These are phyloP conservation scores for Polytrichum formosum DNA, from an alignment of 225 moss, liverwort and hornwort species.

Conservation along the genomic window DNA sequence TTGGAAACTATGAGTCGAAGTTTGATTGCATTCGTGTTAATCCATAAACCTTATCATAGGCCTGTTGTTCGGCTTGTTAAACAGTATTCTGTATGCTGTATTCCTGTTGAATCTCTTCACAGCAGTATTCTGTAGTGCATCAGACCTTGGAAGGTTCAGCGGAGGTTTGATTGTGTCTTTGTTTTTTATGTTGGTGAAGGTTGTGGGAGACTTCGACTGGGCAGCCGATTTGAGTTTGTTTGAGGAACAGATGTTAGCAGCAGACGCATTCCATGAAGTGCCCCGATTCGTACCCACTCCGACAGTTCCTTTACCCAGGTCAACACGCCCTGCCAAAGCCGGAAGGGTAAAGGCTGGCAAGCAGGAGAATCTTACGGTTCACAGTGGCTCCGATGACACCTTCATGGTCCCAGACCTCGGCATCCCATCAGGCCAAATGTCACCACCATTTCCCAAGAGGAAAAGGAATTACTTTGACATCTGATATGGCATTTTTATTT, in stretches of 20 bases:
- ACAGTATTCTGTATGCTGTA: too few species aligned
- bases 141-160: too few species aligned
- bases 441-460: constrained; percentile 22
- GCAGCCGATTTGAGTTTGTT: constrained; percentile 72
- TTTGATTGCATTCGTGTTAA: too few species aligned
- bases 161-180: too few species aligned
- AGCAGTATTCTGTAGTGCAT: too few species aligned
- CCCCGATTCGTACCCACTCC: constrained; percentile 48
- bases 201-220: constrained; percentile 70
- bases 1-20: too few species aligned
- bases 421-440: constrained; percentile 5
- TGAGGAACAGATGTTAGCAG: constrained; percentile 66
- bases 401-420: constrained; percentile 76
- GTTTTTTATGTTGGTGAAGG: too few species aligned
- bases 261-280: constrained; percentile 70
- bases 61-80: too few species aligned
- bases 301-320: constrained; percentile 14
- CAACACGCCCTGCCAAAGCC: constrained; percentile 12
- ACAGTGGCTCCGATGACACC: constrained; percentile 48
- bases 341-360: constrained; percentile 44
- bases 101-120: too few species aligned
- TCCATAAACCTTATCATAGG: too few species aligned
- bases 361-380: constrained; percentile 35
- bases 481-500: not conserved
- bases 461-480: constrained; percentile 30